phyloP scores from a whole-genome alignment of 2,329 filamentous ascomycete genomes.

The Nemania abortiva region DNA sequence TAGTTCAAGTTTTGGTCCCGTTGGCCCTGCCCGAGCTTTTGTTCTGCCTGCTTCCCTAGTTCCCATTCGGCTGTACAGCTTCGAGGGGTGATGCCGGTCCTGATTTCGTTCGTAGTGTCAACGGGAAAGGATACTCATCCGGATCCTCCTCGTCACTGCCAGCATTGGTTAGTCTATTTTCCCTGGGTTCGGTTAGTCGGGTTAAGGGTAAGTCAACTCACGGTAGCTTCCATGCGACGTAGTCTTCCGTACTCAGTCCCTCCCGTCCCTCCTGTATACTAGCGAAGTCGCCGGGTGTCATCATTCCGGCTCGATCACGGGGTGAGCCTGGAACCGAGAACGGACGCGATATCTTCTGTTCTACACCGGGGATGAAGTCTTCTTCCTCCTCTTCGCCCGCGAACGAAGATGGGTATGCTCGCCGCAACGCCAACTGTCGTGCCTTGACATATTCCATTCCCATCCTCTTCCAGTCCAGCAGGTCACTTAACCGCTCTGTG shows the following conservation, averaged over 20 bases:
- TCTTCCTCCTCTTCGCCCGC: slow-evolving; percentile 83
- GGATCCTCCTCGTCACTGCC: slow-evolving; percentile 91
- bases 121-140: slow-evolving; percentile 73
- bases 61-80: slow-evolving; percentile 57
- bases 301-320: slow-evolving; percentile 91
- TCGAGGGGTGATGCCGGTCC: slow-evolving; percentile 58
- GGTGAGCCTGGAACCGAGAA: slow-evolving; percentile 95
- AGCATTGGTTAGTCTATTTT: slow-evolving; percentile 48
- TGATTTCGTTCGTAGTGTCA: slow-evolving; percentile 66
- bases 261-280: slow-evolving; percentile 95
- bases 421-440: slow-evolving; percentile 87
- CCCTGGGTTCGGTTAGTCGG: slow-evolving; percentile 1
- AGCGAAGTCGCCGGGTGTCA: slow-evolving; percentile 98
- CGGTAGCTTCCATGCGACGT: slow-evolving; percentile 98
- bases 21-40: background rate
- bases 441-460: slow-evolving; percentile 99
- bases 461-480: slow-evolving; percentile 99
- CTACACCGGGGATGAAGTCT: slow-evolving; percentile 90
- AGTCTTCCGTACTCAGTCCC: slow-evolving; percentile 94
- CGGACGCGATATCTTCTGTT: slow-evolving; percentile 94
- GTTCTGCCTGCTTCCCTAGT: slow-evolving; percentile 41
- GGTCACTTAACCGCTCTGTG: slow-evolving; percentile 92
- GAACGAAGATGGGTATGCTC: slow-evolving; percentile 92
- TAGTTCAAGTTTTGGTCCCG: background rate
- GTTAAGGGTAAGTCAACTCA: slow-evolving; percentile 68